Conservation (phyloP, 495 filamentous ascomycete species). For the Neurospora cerealis region DNA sequence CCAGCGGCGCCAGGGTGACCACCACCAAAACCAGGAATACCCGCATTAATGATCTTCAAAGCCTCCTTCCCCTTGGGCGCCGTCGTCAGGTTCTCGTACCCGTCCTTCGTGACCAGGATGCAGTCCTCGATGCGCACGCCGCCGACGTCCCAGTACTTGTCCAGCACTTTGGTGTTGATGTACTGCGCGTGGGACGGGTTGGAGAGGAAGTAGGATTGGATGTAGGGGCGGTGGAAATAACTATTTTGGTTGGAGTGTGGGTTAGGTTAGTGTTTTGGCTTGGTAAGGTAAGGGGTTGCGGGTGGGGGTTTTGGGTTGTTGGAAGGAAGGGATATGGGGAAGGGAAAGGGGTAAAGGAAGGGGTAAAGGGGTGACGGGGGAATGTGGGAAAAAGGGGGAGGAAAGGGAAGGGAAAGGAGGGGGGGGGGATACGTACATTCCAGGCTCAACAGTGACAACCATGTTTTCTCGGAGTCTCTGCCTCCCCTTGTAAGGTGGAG, state of each 20-base stretch:
- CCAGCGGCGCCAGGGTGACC: background rate
- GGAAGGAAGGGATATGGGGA: background rate
- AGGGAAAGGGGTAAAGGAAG: background rate
- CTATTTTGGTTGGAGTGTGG: slow-evolving; percentile 10
- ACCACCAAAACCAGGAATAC: background rate
- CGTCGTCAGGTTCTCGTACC: slow-evolving; percentile 74
- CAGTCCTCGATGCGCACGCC: slow-evolving; percentile 92
- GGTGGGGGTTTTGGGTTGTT: background rate
- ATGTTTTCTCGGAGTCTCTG: slow-evolving; percentile 53
- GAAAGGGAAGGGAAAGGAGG: background rate
- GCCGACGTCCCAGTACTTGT: slow-evolving; percentile 65
- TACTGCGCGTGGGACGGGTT: slow-evolving; percentile 52
- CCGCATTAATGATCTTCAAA: slow-evolving; percentile 22
- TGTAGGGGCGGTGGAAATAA: slow-evolving; percentile 56
- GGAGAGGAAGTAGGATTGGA: slow-evolving; percentile 52
- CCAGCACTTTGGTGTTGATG: slow-evolving; percentile 64
- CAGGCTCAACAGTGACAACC: slow-evolving; percentile 83
- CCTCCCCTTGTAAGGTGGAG: slow-evolving; percentile 4
- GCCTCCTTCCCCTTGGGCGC: slow-evolving; percentile 66
- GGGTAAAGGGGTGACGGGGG: no score
- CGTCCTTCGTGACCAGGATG: slow-evolving; percentile 66
- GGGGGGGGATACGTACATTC: slow-evolving; percentile 43
- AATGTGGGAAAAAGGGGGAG: background rate
- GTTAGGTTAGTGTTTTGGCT: no score
- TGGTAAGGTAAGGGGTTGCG: no score